A percentile compares a stretch with the other conserved stretches of the same genome.
Evolutionary conservation across 2,329 filamentous ascomycete genomes (phyloP).

Genomic region (Penicillium sp.): DNA sequence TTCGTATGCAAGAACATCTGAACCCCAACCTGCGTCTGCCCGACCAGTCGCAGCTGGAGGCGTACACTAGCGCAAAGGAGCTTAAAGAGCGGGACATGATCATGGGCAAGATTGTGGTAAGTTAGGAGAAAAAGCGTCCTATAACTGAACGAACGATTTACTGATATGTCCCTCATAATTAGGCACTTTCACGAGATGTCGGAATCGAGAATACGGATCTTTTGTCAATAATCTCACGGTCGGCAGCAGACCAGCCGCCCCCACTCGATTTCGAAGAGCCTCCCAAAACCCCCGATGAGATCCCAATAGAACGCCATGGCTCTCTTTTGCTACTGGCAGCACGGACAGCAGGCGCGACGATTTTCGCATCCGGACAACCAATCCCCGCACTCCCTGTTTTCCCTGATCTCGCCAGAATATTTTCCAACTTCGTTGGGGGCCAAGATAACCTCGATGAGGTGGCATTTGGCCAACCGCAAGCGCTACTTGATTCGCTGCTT

Average conservation of each 20-base stretch:
- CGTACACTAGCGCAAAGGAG: conserved; percentile 54
- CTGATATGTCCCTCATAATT: background rate
- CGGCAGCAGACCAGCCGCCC: conserved; percentile 43
- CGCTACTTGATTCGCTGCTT: conserved; percentile 59
- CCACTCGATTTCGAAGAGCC: conserved; percentile 59
- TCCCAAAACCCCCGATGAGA: conserved; percentile 56
- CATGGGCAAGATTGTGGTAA: conserved; percentile 59
- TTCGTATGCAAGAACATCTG: conserved; percentile 61
- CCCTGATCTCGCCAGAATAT: conserved; percentile 56
- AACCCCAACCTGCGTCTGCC: conserved; percentile 58
- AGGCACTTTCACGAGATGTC: conserved; percentile 60
- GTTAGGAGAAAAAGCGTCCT: conserved; percentile 13
- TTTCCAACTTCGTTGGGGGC: conserved; percentile 57
- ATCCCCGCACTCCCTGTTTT: conserved; percentile 53
- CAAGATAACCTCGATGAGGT: conserved; percentile 42
- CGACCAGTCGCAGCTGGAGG: conserved; percentile 55
- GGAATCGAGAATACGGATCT: conserved; percentile 55
- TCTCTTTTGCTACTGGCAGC: conserved; percentile 59
- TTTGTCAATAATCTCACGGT: conserved; percentile 48
- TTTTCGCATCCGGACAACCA: conserved; percentile 51
- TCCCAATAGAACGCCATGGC: conserved; percentile 61
- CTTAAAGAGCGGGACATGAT: conserved; percentile 59
- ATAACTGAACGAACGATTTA: background rate
- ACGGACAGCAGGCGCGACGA: conserved; percentile 52
- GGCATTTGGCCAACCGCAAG: conserved; percentile 53